Evolutionary conservation across 2,329 filamentous ascomycete genomes (phyloP), one percentile per base, ranked within the genome.

Genomic region (Epicoccum nigrum): DNA sequence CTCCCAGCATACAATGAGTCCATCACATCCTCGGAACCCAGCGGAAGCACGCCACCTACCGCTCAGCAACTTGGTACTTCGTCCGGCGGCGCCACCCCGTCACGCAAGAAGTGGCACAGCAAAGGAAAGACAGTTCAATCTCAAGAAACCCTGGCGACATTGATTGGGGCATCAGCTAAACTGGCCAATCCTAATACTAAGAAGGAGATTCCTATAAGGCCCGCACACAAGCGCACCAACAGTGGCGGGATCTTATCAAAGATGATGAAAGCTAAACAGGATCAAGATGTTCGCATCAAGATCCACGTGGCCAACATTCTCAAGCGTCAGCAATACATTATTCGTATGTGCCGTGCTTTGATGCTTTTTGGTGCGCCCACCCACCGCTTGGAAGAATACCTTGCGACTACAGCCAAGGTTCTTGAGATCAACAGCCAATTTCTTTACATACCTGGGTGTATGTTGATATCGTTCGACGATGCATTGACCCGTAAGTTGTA

Each of bases 331-430:
- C 83, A 85, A 48, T 96, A 96, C 69, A 81, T 96, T n/a, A 82
- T 92, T 47, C 90, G 89, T 69, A 83, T 97, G 51, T 96, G 92
- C 68, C 83, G 86, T 27, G 89, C 90, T 1, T 77, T 97, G 52
- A 96, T 97, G 91, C 79, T 85, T 58, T 96, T 90, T 58, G 92
- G 92, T 8, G 92, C 92, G 0, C 92, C 92, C 1, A 96, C 91
- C 0, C 92, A 97, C 74, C 86, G 92, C 4, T 79, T 97, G 13
- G 92, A 97, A 72, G 88, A 96, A 68, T 96, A 95, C 70, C 86
- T 96, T 82, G 86, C 83, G 49, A 94, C 91, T 85, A 91, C 89
- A 6, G 88, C 92, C 2, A 83, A 89, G 20, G 89, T 93, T 1
- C 82, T 96, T 17, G 89, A 92, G 70, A 91, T 96, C 16, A 88